A percentile compares a stretch with the other conserved stretches of the same genome.
Conservation (phyloP, 2,329 filamentous ascomycete genomes). For the Sporothrix curviconia region DNA sequence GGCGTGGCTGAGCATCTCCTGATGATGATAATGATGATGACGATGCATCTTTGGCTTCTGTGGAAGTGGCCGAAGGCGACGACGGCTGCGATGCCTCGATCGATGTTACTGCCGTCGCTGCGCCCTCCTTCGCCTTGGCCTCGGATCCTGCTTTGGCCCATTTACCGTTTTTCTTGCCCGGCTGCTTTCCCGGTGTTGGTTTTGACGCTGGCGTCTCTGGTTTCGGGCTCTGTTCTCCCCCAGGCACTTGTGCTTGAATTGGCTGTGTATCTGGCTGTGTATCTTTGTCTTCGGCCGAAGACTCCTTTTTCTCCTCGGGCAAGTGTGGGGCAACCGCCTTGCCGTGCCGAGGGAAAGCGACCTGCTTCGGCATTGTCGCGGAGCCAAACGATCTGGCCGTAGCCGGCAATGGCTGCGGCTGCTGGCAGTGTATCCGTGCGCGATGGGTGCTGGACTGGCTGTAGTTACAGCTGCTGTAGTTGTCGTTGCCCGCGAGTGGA, state of each 20-base stretch:
- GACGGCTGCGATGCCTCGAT: neutral
- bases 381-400: constrained; percentile 31
- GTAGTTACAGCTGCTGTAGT: neutral
- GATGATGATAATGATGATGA: too few species aligned
- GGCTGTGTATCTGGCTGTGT: neutral
- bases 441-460: neutral
- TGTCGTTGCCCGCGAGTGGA: neutral
- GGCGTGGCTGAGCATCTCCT: neutral
- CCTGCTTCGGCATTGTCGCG: constrained; percentile 31
- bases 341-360: constrained; percentile 49
- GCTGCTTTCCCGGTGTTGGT: neutral
- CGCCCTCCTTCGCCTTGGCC: neutral
- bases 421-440: neutral
- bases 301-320: constrained; percentile 3
- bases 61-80: neutral
- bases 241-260: neutral
- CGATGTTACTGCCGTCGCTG: neutral
- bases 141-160: neutral
- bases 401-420: constrained; percentile 21
- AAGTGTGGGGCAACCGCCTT: constrained; percentile 52
- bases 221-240: neutral
- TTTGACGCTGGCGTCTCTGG: neutral
- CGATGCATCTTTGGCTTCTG: neutral
- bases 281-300: neutral
- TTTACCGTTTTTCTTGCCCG: neutral